phyloP scores from a whole-genome alignment of 768 basidiomycete species.

The Astraeus odoratus region DNA sequence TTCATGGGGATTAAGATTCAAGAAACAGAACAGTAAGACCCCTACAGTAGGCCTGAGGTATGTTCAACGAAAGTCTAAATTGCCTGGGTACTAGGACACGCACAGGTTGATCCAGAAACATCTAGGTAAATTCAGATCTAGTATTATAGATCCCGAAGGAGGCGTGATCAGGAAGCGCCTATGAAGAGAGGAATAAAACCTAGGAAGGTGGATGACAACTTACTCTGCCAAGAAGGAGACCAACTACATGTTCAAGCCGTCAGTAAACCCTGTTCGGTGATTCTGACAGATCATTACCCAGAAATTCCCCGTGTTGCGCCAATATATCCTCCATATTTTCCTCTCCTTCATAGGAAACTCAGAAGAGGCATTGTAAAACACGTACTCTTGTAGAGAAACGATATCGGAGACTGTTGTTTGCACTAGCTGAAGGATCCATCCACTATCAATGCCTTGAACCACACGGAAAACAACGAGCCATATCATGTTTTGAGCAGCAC shows the following conservation, averaged over 20 bases:
- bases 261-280: neutral
- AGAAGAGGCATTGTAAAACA: neutral
- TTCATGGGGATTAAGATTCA: conserved; percentile 31
- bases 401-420: conserved; percentile 80
- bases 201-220: conserved; percentile 2
- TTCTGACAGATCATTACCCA: conserved; percentile 28
- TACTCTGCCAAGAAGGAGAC: conserved; percentile 37
- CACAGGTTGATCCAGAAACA: conserved; percentile 33
- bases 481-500: conserved; percentile 70
- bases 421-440: conserved; percentile 70
- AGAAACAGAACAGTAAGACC: conserved; percentile 26
- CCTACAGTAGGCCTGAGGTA: conserved; percentile 29
- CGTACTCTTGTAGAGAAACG: conserved; percentile 70
- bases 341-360: conserved; percentile 46
- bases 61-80: neutral
- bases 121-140: conserved; percentile 25
- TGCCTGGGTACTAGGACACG: conserved; percentile 2
- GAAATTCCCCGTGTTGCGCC: conserved; percentile 76
- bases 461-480: conserved; percentile 76
- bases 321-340: conserved; percentile 67
- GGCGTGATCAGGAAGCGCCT: conserved; percentile 30
- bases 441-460: conserved; percentile 79
- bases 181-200: neutral
- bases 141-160: too few relatives aligned
- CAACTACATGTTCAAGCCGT: conserved; percentile 24